Base-by-base conservation (phyloP, 208 protist genomes). In the Balamuthia mandrillaris region DNA sequence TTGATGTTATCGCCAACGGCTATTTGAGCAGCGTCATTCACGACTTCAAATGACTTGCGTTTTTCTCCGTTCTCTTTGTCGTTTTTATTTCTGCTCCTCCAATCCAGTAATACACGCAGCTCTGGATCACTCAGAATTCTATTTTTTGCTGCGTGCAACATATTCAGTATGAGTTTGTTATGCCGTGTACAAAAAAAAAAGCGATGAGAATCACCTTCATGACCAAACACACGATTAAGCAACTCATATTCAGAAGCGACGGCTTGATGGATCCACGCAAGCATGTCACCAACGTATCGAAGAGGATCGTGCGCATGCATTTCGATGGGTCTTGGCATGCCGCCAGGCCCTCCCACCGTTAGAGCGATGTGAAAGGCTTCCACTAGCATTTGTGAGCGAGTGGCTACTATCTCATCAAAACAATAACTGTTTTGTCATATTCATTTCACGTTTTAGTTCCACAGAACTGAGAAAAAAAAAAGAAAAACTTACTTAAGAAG, bases 221-320 rank as follows among this genome's bases (percentile, higher is more conserved):
- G 41, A 9, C 63, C 63, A 27, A 72, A 72, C 5, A 72, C 63
- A n/a, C 63, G 63, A 39, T 72, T 37, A 31, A 72, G 63, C 10
- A 72, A 39, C 31, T 72, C 63, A 47, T 72, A 72, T 45, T 72
- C 63, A 21, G 63, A 72, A 27, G 63, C 63, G 10, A 72, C 72
- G 3, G 51, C 72, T 47, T 94, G 91, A 56, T 94, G 92, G 9
- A 94, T 65, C 91, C 92, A 94, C n/a, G 91, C 92, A 3, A 93
- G 86, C 89, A 94, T 94, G 42, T 94, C 91, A 60, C 88, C 91
- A 3, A 94, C 54, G 61, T 94, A 94, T 47, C 92, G 68, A 2
- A 91, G 70, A 4, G 92, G 91, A 70, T 94, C 92, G 61, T 94
- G 92, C 9, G 91, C 88, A 49, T 92, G 86, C 35, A 94, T 93